Evolutionary conservation across 768 basidiomycete species (phyloP).

Genomic region (Mycena polygramma): DNA sequence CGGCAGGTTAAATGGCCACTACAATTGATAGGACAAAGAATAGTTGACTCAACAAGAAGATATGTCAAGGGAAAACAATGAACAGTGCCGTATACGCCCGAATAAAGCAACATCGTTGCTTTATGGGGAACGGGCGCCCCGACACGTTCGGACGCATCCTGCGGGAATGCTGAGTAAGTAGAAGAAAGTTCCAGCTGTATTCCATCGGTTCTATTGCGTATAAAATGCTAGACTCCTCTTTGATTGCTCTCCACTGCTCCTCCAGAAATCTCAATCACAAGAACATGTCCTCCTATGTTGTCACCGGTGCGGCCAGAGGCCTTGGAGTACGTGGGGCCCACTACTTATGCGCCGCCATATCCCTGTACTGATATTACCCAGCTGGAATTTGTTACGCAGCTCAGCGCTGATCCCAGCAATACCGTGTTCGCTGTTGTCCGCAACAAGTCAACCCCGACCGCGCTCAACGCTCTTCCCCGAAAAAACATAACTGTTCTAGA

Average conservation of each 20-base stretch:
- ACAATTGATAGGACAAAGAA: too few species aligned
- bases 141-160: too few species aligned
- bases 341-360: background rate
- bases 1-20: too few species aligned
- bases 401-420: conserved; percentile 18
- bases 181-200: too few species aligned
- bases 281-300: conserved; percentile 17
- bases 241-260: background rate
- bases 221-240: too few species aligned
- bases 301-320: conserved; percentile 18
- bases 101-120: too few species aligned
- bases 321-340: background rate
- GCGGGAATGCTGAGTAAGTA: too few species aligned
- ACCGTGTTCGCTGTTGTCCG: conserved; percentile 7
- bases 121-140: too few species aligned
- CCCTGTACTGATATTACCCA: background rate
- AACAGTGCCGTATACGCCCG: too few species aligned
- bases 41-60: too few species aligned
- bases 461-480: background rate
- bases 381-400: conserved; percentile 23
- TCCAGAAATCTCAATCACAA: background rate
- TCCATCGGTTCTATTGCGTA: too few species aligned
- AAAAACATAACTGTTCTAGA: conserved; percentile 15
- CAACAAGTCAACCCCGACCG: background rate
- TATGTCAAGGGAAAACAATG: too few species aligned